Conservation (phyloP, 164 flowering plant genomes). For the Vitis rupestris region DNA sequence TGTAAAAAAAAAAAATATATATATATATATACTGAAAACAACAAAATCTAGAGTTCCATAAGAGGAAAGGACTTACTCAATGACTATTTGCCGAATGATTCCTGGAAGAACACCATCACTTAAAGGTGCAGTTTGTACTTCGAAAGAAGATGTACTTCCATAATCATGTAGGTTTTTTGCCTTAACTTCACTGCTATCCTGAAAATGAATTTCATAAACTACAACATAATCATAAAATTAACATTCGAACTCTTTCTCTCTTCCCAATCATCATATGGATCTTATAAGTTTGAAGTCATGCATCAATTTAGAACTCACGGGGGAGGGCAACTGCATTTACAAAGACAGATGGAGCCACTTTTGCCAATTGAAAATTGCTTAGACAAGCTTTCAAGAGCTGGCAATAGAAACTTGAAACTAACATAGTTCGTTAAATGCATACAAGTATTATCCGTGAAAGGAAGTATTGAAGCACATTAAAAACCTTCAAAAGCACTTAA, state of each 20-base stretch:
- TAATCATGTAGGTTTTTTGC: constrained; percentile 12
- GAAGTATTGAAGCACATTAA: no score
- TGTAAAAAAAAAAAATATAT: no score
- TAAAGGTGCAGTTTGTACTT: constrained; percentile 90
- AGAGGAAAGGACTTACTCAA: constrained; percentile 55
- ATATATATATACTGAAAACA: not conserved
- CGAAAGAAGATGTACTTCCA: constrained; percentile 27
- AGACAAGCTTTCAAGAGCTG: not conserved
- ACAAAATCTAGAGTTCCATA: not conserved
- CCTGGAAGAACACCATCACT: constrained; percentile 89
- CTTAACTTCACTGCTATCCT: constrained; percentile 40
- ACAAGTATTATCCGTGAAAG: not conserved
- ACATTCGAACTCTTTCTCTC: no score
- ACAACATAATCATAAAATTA: no score
- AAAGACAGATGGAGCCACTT: not conserved
- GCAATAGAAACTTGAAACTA: not conserved
- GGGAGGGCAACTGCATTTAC: no score
- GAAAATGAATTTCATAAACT: constrained; percentile 1
- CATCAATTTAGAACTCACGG: no score
- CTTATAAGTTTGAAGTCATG: not conserved
- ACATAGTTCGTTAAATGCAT: not conserved
- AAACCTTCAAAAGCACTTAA: not conserved
- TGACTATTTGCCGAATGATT: constrained; percentile 65
- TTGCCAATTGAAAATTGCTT: not conserved
- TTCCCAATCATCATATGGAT: not conserved